Percentiles rank a stretch among this genome's conserved stretches.
phyloP scores from a whole-genome alignment of 202 grass and related monocot genomes.

The Panicum virgatum region DNA sequence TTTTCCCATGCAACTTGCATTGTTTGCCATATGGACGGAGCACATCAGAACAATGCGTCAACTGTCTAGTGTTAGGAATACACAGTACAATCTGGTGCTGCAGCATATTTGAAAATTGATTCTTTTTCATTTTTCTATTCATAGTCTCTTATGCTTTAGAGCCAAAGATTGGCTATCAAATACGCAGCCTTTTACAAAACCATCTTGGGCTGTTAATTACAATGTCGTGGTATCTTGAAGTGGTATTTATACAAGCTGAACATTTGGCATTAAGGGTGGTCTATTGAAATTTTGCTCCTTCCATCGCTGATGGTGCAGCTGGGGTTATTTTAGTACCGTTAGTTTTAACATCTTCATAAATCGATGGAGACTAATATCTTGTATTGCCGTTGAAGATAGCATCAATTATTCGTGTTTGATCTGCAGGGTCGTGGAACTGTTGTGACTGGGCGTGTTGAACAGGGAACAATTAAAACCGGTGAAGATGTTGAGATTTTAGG shows the following conservation, averaged over 20 bases:
- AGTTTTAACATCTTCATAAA: neutral
- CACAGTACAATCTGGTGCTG: neutral
- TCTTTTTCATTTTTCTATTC: neutral
- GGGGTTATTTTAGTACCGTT: neutral
- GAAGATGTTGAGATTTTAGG: conserved; percentile 97
- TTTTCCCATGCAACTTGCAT: neutral
- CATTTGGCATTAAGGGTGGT: neutral
- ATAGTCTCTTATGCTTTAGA: neutral
- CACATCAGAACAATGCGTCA: neutral
- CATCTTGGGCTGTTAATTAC: neutral
- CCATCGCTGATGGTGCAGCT: neutral
- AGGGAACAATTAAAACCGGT: conserved; percentile 94
- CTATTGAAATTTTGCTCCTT: neutral
- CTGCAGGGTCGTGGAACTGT: conserved; percentile 93
- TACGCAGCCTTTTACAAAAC: neutral
- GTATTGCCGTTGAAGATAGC: neutral
- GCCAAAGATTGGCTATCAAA: neutral
- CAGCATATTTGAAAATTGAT: neutral
- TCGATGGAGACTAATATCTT: neutral
- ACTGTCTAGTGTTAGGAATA: neutral
- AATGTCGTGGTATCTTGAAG: neutral
- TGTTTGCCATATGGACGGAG: neutral
- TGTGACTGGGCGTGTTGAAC: conserved; percentile 90
- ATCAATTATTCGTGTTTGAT: neutral
- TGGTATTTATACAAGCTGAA: neutral